Conservation (phyloP, 2,329 filamentous ascomycete species). For the Cytospora mali region DNA sequence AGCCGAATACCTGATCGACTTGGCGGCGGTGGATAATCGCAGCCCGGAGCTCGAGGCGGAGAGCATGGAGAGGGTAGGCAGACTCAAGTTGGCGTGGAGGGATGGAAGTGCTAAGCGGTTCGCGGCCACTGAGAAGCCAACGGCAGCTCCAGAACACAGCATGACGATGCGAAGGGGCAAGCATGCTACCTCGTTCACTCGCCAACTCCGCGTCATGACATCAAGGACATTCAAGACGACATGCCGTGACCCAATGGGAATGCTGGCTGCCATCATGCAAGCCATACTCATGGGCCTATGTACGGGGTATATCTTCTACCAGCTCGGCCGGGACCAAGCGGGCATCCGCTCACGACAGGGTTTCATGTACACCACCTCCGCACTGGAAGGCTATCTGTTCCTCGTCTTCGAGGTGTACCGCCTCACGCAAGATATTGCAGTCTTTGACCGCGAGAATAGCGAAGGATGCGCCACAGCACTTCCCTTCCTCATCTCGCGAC, state of each 20-base stretch:
- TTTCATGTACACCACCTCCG: constrained; percentile 71
- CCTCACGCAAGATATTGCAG: constrained; percentile 71
- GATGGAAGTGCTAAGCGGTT: constrained; percentile 39
- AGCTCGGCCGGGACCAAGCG: constrained; percentile 64
- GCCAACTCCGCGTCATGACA: constrained; percentile 68
- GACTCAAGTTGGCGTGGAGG: constrained; percentile 63
- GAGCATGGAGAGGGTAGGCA: constrained; percentile 61
- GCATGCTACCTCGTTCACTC: constrained; percentile 57
- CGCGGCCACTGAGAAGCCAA: constrained; percentile 29
- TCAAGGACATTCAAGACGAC: constrained; percentile 71
- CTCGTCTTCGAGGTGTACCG: constrained; percentile 77
- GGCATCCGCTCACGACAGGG: constrained; percentile 76
- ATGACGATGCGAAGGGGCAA: constrained; percentile 34
- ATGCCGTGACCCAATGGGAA: constrained; percentile 75
- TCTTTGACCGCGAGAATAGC: constrained; percentile 75
- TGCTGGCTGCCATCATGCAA: constrained; percentile 70
- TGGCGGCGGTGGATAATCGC: constrained; percentile 74
- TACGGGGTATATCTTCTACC: constrained; percentile 72
- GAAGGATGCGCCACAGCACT: constrained; percentile 72
- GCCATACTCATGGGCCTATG: constrained; percentile 72
- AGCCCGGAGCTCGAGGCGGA: constrained; percentile 65
- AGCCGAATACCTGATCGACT: constrained; percentile 74
- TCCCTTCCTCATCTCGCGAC: constrained; percentile 70
- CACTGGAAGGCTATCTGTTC: constrained; percentile 75
- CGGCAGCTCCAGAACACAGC: not conserved